A percentile compares a stretch with the other conserved stretches of the same genome.
Evolutionary conservation across 768 basidiomycete genomes (phyloP).

Genomic region (Tylopilus subfusipes): DNA sequence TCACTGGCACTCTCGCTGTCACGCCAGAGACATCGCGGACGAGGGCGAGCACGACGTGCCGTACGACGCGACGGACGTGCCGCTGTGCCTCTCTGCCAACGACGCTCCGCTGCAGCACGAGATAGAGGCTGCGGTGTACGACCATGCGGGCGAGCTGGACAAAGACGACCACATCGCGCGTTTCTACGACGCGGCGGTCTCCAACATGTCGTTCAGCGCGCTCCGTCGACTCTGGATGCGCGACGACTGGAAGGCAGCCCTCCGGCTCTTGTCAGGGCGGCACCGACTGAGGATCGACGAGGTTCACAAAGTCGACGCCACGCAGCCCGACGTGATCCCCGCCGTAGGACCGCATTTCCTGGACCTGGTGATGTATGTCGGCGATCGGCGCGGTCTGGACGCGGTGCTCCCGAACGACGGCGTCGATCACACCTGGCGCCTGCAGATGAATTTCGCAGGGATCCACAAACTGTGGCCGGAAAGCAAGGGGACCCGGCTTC

Average conservation of each 20-base stretch:
- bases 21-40: too few relatives aligned
- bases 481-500: neutral
- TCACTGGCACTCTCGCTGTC: too few relatives aligned
- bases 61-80: neutral
- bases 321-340: neutral
- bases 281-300: neutral
- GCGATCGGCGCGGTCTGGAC: neutral
- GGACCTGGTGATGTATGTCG: slow-evolving; percentile 2
- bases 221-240: neutral
- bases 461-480: neutral
- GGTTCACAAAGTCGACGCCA: neutral
- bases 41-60: neutral
- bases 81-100: neutral
- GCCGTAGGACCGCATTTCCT: neutral
- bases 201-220: neutral
- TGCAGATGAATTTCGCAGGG: neutral
- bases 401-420: neutral
- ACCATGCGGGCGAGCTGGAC: neutral
- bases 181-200: neutral
- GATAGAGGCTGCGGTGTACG: neutral
- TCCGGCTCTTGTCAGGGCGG: neutral
- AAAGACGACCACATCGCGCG: neutral
- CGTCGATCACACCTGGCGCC: neutral
- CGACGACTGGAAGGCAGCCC: neutral
- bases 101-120: neutral